phyloP scores from a whole-genome alignment of 2,329 filamentous ascomycete genomes.

The Macroventuria anomochaeta region DNA sequence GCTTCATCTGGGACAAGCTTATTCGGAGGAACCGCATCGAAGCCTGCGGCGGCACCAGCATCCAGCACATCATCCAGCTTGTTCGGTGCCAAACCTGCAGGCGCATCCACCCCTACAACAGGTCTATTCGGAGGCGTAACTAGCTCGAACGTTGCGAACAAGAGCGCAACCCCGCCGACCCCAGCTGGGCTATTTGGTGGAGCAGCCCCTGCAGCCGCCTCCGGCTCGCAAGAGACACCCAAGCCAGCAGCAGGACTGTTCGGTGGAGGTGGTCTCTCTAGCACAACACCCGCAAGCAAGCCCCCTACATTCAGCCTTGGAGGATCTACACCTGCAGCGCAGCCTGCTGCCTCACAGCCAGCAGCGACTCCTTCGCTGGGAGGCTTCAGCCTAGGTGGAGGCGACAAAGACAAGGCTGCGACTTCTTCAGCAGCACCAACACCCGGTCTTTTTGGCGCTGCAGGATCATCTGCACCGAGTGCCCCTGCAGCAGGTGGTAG shows the following conservation, averaged over 20 bases:
- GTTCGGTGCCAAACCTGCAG: conserved; percentile 38
- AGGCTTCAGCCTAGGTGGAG: conserved; percentile 30
- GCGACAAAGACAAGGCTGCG: conserved; percentile 25
- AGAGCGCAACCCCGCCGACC: conserved; percentile 35
- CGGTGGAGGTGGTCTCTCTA: conserved; percentile 39
- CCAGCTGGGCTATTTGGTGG: conserved; percentile 31
- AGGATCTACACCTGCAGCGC: conserved; percentile 29
- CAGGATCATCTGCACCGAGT: conserved; percentile 19
- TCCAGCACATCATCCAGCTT: conserved; percentile 35
- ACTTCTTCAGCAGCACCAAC: conserved; percentile 32
- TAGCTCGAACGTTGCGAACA: conserved; percentile 41
- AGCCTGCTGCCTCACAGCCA: conserved; percentile 34
- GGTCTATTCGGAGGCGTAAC: conserved; percentile 32
- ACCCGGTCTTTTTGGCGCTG: conserved; percentile 29
- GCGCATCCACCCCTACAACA: conserved; percentile 28
- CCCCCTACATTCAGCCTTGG: conserved; percentile 37
- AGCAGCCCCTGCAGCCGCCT: conserved; percentile 35
- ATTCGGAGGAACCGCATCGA: conserved; percentile 27
- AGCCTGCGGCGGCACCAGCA: conserved; percentile 37
- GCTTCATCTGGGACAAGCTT: conserved; percentile 35
- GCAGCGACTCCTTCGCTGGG: conserved; percentile 21
- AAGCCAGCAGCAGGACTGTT: conserved; percentile 37
- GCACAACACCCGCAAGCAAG: conserved; percentile 41
- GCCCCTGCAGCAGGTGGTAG: conserved; percentile 23
- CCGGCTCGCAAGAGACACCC: conserved; percentile 40